Conservation (phyloP, 805 yeast species). For the Saturnispora saitoi region DNA sequence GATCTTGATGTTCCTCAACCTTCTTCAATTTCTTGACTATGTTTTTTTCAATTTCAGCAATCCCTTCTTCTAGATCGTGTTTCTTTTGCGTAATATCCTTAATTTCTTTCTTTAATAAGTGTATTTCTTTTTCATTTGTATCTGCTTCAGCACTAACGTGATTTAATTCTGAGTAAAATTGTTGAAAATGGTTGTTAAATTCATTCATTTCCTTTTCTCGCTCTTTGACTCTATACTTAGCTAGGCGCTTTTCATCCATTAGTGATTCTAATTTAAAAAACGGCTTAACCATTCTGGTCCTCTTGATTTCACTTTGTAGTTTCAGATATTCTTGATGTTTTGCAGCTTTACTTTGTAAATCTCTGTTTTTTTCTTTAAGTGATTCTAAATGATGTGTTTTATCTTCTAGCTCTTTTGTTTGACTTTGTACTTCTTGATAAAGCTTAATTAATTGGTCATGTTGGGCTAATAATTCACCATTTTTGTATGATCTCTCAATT, state of each 20-base stretch:
- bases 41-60: not conserved
- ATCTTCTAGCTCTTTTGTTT: slow-evolving; percentile 24
- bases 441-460: slow-evolving; percentile 50
- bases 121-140: slow-evolving; percentile 11
- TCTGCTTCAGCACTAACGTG: slow-evolving; percentile 13
- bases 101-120: slow-evolving; percentile 13
- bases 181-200: slow-evolving; percentile 18
- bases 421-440: slow-evolving; percentile 34
- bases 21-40: not conserved
- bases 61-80: not conserved
- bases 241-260: slow-evolving; percentile 28
- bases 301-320: slow-evolving; percentile 32
- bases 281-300: slow-evolving; percentile 30
- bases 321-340: slow-evolving; percentile 37
- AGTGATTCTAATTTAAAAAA: slow-evolving; percentile 29
- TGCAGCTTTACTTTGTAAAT: slow-evolving; percentile 38
- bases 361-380: slow-evolving; percentile 30
- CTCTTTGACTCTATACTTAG: slow-evolving; percentile 17
- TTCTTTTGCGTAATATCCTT: not conserved
- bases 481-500: slow-evolving; percentile 73
- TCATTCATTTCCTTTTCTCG: slow-evolving; percentile 21
- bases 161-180: slow-evolving; percentile 15
- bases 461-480: slow-evolving; percentile 43
- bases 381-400: slow-evolving; percentile 26
- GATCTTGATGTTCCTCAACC: slow-evolving; percentile 1